Evolutionary conservation across 2,329 filamentous ascomycete species (phyloP), one percentile per base, ranked within the genome.

Genomic region (Dactylellina cionopaga): DNA sequence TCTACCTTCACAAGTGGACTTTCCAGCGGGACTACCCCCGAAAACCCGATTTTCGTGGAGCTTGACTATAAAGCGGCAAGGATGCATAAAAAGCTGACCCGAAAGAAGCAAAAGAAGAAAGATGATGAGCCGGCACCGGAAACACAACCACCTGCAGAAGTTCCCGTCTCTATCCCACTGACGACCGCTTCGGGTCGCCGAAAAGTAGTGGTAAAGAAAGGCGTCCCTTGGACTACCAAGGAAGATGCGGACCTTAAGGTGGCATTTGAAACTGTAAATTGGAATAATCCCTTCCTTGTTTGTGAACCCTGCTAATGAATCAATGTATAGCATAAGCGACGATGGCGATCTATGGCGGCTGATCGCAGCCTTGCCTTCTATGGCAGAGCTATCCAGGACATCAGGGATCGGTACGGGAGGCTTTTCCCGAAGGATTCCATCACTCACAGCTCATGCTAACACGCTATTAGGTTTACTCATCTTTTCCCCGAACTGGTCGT

Each of bases 111-210:
- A 1, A 39, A 55, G 11, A 27, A 39, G 10, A 37, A 39, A 22
- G 29, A 51, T 25, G 41, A 15, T 13, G 19, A 56, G 10, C 54
- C n/a, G 6, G 25, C 17, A 1, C 39, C 43, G 1, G 31, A 35
- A 29, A 17, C 19, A 13, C 37, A 29, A 15, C 27, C 46, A 5
- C 5, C 13, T 10, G 44, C 22, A 17, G 19, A 5, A 10, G n/a
- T 13, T 5, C 39, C 41, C 10, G 37, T 43, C 9, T 27, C 37
- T 17, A 13, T 55, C 27, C 24, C 17, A 2, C 27, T 56, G 2
- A 64, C 44, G 9, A 69, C 66, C 13, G 49, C 66, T 10, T 64
- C 43, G n/a, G 66, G 66, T 31, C 66, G 66, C 35, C 66, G 66
- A 35, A 71, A 41, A 25, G 58, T 71, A 10, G 43, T 33, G 6